Conservation (phyloP, 2,329 filamentous ascomycete genomes). For the Davidsoniella eucalypti region DNA sequence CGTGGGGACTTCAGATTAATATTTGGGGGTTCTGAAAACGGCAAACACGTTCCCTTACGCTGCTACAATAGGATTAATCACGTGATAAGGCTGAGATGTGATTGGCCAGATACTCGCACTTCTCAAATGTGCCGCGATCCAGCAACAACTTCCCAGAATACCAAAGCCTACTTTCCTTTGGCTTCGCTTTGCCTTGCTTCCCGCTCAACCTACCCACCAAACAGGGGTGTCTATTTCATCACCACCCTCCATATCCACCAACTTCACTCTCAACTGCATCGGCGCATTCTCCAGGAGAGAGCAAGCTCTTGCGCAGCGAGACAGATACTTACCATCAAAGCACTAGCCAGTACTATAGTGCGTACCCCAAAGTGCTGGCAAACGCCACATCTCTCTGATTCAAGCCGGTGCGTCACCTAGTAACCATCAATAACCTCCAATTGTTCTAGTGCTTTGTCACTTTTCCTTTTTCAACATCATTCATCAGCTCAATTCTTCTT, state of each 20-base stretch:
- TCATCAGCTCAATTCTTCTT: background rate
- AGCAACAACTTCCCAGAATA: background rate
- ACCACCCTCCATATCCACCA: background rate
- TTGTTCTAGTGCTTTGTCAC: background rate
- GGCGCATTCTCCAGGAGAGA: slow-evolving; percentile 10
- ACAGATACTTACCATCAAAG: background rate
- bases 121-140: slow-evolving; percentile 3
- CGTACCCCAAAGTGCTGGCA: background rate
- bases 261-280: slow-evolving; percentile 7
- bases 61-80: background rate
- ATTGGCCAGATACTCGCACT: slow-evolving; percentile 4
- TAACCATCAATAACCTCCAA: no score
- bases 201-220: slow-evolving; percentile 5
- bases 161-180: slow-evolving; percentile 1
- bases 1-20: no score
- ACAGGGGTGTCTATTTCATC: slow-evolving; percentile 6
- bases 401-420: background rate
- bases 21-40: no score
- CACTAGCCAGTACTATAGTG: background rate
- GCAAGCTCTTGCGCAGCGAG: slow-evolving; percentile 5
- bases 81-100: slow-evolving; percentile 6
- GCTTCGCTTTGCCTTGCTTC: slow-evolving; percentile 1
- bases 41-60: no score
- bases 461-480: background rate
- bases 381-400: slow-evolving; percentile 6